Evolutionary conservation across 2,329 filamentous ascomycete species (phyloP), one percentile per base, ranked within the genome.

Genomic region (Stachybotrys chartarum): DNA sequence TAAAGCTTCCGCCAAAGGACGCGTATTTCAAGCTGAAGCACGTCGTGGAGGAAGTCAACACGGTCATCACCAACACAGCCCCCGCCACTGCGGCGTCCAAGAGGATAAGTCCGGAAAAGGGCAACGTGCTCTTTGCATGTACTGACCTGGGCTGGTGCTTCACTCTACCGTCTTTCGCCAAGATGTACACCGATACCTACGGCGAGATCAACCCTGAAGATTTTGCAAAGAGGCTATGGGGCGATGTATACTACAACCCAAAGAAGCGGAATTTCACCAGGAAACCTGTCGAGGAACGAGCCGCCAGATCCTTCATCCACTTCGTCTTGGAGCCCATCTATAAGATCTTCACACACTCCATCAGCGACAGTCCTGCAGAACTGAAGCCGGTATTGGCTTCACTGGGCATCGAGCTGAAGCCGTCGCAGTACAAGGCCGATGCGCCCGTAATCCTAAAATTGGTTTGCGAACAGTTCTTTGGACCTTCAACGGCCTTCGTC

Each of bases 21-120:
- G 94, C 94, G 12, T 99, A 99, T 75, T 97, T 97, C 80, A 99
- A 99, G 78, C 79, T 99, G 54, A 97, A 97, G 75, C 92, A 97
- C 70, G 91, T 97, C n/a, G 85, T 99, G 54, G 94, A 99, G 71
- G 91, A 97, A 72, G 92, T 99, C 72, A 99, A 99, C 73, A 96
- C 91, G 1, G 78, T 94, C 62, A 97, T 99, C 65, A 90, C 96
- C 68, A 91, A 89, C 68, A 88, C 89, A 3, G 79, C 91, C 31
- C 93, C 94, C 5, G 87, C 90, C 2, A 83, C 84, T 63, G 91
- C 92, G 31, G 90, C 90, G 65, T 84, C 82, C 58, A 85, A 84
- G 71, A 84, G 94, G 60, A 73, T 99, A 59, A 97, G 93, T 62
- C 94, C 94, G 0, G 94, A 99, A 68, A 96, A 92, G 74, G 94